These are phyloP conservation scores for Cryptococcus amylolentus DNA, from an alignment of 1,284 basidiomycete genomes.

Conservation along the genomic window DNA sequence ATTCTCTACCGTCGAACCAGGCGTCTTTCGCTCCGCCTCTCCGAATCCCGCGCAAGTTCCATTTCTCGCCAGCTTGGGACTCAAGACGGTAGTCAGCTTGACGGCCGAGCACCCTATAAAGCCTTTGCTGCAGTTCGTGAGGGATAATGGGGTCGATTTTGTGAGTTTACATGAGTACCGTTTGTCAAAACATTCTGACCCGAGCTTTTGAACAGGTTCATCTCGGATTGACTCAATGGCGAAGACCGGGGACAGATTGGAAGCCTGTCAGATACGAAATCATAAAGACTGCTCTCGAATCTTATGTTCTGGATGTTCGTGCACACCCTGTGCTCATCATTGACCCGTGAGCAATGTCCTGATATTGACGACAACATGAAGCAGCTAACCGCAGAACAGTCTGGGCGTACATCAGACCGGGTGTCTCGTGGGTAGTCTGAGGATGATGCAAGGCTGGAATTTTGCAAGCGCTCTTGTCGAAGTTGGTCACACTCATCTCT, in stretches of 20 bases:
- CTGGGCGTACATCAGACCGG: slow-evolving; percentile 48
- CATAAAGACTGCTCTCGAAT: slow-evolving; percentile 44
- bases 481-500: slow-evolving; percentile 18
- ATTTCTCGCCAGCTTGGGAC: slow-evolving; percentile 35
- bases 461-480: slow-evolving; percentile 45
- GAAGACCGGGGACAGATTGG: slow-evolving; percentile 38
- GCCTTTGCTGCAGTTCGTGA: slow-evolving; percentile 29
- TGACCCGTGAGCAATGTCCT: slow-evolving; percentile 39
- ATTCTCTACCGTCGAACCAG: slow-evolving; percentile 44
- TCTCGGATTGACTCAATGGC: slow-evolving; percentile 41
- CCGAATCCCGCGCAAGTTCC: slow-evolving; percentile 43
- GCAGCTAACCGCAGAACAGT: slow-evolving; percentile 14
- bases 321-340: slow-evolving; percentile 41
- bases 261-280: slow-evolving; percentile 45
- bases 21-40: slow-evolving; percentile 42
- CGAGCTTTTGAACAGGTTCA: slow-evolving; percentile 26
- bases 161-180: slow-evolving; percentile 18
- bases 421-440: slow-evolving; percentile 42
- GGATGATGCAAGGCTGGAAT: slow-evolving; percentile 47
- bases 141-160: slow-evolving; percentile 30
- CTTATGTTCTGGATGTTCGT: slow-evolving; percentile 35
- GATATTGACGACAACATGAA: not conserved
- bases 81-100: slow-evolving; percentile 44
- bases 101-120: slow-evolving; percentile 46
- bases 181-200: not conserved